Conservation (phyloP, 495 filamentous ascomycete species). For the Penicillium antarcticum region DNA sequence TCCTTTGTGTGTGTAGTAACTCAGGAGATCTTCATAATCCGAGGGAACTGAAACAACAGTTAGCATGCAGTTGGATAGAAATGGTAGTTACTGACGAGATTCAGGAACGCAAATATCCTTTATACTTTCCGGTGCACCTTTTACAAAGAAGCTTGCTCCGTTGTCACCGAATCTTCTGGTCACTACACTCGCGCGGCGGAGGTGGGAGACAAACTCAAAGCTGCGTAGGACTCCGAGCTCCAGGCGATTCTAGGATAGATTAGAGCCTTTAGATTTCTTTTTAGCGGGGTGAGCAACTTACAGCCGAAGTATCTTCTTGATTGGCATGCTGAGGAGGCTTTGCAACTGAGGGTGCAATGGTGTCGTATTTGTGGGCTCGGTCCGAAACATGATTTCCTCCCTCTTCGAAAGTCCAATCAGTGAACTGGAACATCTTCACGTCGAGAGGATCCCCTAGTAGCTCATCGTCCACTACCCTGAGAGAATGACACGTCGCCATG, state of each 20-base stretch:
- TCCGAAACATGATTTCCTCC: constrained; percentile 50
- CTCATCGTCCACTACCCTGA: constrained; percentile 81
- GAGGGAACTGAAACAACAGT: constrained; percentile 59
- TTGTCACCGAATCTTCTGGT: constrained; percentile 79
- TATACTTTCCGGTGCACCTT: constrained; percentile 96
- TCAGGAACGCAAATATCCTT: constrained; percentile 82
- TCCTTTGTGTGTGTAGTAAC: constrained; percentile 89
- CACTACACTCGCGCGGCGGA: constrained; percentile 89
- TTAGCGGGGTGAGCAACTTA: constrained; percentile 7
- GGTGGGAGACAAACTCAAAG: constrained; percentile 96
- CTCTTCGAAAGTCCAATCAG: constrained; percentile 89
- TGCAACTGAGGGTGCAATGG: constrained; percentile 75
- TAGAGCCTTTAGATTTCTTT: neutral
- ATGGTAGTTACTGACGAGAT: constrained; percentile 55
- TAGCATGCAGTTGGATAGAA: neutral
- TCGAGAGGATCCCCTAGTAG: constrained; percentile 93
- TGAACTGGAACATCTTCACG: constrained; percentile 99
- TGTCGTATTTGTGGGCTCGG: constrained; percentile 59
- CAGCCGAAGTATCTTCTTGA: constrained; percentile 22
- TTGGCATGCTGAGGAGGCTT: constrained; percentile 52
- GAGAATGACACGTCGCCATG: constrained; percentile 96
- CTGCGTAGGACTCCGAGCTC: constrained; percentile 84
- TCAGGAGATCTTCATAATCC: constrained; percentile 85
- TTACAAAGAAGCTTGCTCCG: constrained; percentile 84
- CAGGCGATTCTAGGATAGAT: constrained; percentile 38